phyloP scores from a whole-genome alignment of 495 filamentous ascomycete species.

The Penicillium ucsense region DNA sequence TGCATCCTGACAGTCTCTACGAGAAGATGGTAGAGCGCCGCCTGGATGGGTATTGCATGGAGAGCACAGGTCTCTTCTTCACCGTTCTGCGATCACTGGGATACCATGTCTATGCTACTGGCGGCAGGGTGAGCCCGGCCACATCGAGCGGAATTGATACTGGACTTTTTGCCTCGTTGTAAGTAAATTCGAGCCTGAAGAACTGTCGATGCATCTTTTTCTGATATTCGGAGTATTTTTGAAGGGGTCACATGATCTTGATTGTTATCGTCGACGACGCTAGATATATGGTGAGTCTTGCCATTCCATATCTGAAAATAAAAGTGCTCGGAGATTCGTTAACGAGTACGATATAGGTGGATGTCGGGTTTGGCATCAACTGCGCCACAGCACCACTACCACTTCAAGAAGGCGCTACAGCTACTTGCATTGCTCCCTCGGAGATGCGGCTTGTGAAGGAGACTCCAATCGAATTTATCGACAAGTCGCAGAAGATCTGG shows the following conservation, averaged over 20 bases:
- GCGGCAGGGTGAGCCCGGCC: slow-evolving; percentile 29
- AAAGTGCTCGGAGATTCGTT: no score
- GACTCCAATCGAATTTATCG: slow-evolving; percentile 33
- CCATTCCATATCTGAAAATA: neutral
- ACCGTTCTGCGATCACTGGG: slow-evolving; percentile 52
- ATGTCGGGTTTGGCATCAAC: slow-evolving; percentile 63
- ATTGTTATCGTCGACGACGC: slow-evolving; percentile 47
- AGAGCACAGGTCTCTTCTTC: slow-evolving; percentile 56
- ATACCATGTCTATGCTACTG: slow-evolving; percentile 44
- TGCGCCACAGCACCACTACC: slow-evolving; percentile 45
- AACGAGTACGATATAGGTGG: slow-evolving; percentile 31
- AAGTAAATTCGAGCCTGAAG: neutral
- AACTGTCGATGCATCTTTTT: neutral
- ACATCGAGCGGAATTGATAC: slow-evolving; percentile 11
- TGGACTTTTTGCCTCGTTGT: slow-evolving; percentile 19
- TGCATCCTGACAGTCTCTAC: slow-evolving; percentile 51
- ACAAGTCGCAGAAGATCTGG: slow-evolving; percentile 42
- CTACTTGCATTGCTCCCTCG: slow-evolving; percentile 34
- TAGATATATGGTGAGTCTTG: slow-evolving; percentile 37
- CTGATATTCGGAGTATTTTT: neutral
- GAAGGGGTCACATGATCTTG: slow-evolving; percentile 52
- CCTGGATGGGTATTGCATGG: slow-evolving; percentile 76
- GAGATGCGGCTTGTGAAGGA: slow-evolving; percentile 39
- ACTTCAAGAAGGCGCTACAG: slow-evolving; percentile 32
- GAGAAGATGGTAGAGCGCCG: slow-evolving; percentile 54